Percentiles rank a stretch among this genome's conserved stretches.
These are phyloP conservation scores for Entamoeba histolytica DNA, from an alignment of 208 protist genomes.

Conservation along the genomic window DNA sequence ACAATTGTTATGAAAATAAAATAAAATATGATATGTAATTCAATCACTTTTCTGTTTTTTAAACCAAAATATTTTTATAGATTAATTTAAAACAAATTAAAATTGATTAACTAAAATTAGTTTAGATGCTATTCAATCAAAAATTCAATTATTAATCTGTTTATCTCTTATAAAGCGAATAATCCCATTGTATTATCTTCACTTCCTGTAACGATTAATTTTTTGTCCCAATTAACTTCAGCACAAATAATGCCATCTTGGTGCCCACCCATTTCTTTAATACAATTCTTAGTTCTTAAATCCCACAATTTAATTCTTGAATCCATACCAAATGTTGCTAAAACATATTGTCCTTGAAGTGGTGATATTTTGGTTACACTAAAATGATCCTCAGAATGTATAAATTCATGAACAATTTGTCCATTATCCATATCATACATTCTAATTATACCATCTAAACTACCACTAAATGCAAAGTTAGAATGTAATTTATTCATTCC, in stretches of 20 bases:
- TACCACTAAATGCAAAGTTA: not conserved
- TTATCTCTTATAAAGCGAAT: not conserved
- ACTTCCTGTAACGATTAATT: not conserved
- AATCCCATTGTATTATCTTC: not conserved
- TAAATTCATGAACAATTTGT: not conserved
- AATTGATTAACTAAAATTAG: too few relatives aligned
- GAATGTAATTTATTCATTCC: not conserved
- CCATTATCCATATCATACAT: not conserved
- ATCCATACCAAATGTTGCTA: not conserved
- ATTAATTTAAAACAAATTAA: too few relatives aligned
- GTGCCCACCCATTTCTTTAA: not conserved
- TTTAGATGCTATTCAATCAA: too few relatives aligned
- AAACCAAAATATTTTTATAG: too few relatives aligned
- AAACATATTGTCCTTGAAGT: not conserved
- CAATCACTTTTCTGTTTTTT: too few relatives aligned
- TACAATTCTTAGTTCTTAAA: not conserved
- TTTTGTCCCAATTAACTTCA: not conserved
- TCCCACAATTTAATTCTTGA: not conserved
- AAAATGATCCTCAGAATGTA: not conserved
- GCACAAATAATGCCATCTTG: not conserved
- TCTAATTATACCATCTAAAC: not conserved
- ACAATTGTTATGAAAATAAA: too few relatives aligned
- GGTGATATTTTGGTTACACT: not conserved
- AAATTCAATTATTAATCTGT: too few relatives aligned
- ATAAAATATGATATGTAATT: too few relatives aligned